Percentiles rank a stretch among this genome's conserved stretches.
Evolutionary conservation across 2,329 filamentous ascomycete species (phyloP).

Genomic region (Juglanconis oblonga): DNA sequence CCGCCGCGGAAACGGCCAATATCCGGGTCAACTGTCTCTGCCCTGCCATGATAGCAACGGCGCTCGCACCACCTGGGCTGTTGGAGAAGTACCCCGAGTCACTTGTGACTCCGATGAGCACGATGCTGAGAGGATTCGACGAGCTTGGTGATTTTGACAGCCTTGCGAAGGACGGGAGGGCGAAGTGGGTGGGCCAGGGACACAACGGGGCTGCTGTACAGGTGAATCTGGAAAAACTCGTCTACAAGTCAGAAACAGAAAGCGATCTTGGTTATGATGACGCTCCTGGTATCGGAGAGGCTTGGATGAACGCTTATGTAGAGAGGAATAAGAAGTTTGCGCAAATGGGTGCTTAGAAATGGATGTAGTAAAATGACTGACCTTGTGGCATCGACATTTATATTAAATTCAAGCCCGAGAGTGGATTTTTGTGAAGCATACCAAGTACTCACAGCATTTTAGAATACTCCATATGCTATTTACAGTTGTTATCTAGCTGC

Average conservation of each 20-base stretch:
- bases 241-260: not conserved
- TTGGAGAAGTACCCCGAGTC: not conserved
- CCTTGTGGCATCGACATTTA: too few species aligned
- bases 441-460: too few species aligned
- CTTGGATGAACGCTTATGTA: not conserved
- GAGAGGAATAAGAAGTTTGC: slow-evolving; percentile 5
- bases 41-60: slow-evolving; percentile 2
- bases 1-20: not conserved
- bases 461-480: too few species aligned
- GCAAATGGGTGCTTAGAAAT: not conserved
- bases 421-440: too few species aligned
- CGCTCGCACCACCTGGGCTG: slow-evolving; percentile 1
- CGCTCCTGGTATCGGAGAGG: not conserved
- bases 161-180: not conserved
- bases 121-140: slow-evolving; percentile 3
- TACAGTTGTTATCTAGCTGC: too few species aligned
- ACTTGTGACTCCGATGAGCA: slow-evolving; percentile 3
- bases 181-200: not conserved
- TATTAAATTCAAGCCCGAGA: too few species aligned
- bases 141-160: slow-evolving; percentile 9
- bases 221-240: not conserved
- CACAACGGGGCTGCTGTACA: not conserved
- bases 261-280: not conserved
- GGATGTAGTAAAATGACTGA: too few species aligned
- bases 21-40: slow-evolving; percentile 8